These are phyloP conservation scores for Lactarius vividus DNA, from an alignment of 768 basidiomycete species.

Conservation along the genomic window DNA sequence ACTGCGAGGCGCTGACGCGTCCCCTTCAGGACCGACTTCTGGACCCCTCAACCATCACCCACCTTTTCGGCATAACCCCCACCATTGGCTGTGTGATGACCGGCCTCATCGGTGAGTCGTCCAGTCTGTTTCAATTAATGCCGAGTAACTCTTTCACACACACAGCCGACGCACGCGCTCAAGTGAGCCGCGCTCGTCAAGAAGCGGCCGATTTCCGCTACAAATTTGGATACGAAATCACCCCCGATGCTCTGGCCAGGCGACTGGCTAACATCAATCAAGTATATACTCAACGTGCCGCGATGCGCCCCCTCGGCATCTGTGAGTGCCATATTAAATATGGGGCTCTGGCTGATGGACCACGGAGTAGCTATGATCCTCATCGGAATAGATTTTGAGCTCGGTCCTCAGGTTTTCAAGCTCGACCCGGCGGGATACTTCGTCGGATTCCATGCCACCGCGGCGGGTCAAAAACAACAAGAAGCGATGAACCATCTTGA, in stretches of 20 bases:
- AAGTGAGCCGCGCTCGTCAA: conserved; percentile 78
- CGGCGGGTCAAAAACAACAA: conserved; percentile 95
- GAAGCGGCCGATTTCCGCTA: conserved; percentile 94
- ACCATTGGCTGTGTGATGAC: conserved; percentile 98
- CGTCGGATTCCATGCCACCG: conserved; percentile 96
- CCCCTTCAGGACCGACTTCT: conserved; percentile 86
- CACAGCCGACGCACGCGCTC: conserved; percentile 87
- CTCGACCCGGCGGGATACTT: conserved; percentile 99
- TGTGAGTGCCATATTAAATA: conserved; percentile 49
- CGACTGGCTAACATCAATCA: conserved; percentile 97
- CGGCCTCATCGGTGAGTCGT: conserved; percentile 78
- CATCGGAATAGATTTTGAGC: conserved; percentile 87
- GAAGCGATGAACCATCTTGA: conserved; percentile 98
- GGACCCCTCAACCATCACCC: conserved; percentile 90
- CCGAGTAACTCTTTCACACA: not conserved
- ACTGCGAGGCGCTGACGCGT: conserved; percentile 3
- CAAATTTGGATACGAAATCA: conserved; percentile 98
- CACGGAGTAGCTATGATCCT: conserved; percentile 79
- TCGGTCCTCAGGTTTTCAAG: conserved; percentile 96
- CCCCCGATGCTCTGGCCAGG: conserved; percentile 92
- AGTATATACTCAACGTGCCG: conserved; percentile 96
- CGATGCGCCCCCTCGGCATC: conserved; percentile 94
- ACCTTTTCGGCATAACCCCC: conserved; percentile 94
- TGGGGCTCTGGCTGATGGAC: conserved; percentile 1
- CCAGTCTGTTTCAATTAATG: not conserved